Evolutionary conservation across 192 early-diverging fungal species (phyloP).

Genomic region (Coemansia sp.): DNA sequence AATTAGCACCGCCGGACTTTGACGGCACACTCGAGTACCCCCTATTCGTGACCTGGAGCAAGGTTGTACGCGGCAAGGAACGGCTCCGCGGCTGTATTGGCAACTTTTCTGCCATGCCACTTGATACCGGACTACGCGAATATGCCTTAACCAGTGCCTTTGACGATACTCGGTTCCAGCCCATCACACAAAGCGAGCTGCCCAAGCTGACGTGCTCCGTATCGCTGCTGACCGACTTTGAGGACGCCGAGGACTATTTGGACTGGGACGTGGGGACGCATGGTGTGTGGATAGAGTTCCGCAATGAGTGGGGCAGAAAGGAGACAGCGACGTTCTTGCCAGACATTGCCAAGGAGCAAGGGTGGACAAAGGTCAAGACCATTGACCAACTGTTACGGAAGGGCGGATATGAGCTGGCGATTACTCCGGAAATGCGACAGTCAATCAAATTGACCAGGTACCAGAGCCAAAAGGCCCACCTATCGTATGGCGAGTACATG

Average conservation of each 20-base stretch:
- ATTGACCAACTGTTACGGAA: slow-evolving; percentile 89
- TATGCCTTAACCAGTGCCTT: slow-evolving; percentile 87
- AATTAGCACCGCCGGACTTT: slow-evolving; percentile 5
- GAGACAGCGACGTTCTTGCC: slow-evolving; percentile 89
- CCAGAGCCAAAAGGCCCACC: slow-evolving; percentile 70
- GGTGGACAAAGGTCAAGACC: slow-evolving; percentile 85
- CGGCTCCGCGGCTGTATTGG: slow-evolving; percentile 92
- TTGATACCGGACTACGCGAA: slow-evolving; percentile 72
- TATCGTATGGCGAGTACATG: slow-evolving; percentile 72
- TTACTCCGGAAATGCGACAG: slow-evolving; percentile 63
- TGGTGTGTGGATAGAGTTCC: slow-evolving; percentile 94
- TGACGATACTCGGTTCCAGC: slow-evolving; percentile 81
- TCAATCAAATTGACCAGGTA: slow-evolving; percentile 82
- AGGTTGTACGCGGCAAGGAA: slow-evolving; percentile 13
- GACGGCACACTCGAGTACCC: slow-evolving; percentile 58
- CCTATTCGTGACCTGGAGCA: slow-evolving; percentile 53
- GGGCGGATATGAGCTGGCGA: slow-evolving; percentile 70
- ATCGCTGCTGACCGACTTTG: slow-evolving; percentile 90
- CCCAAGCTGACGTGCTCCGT: slow-evolving; percentile 72
- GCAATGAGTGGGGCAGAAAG: slow-evolving; percentile 38
- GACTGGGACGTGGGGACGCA: slow-evolving; percentile 94
- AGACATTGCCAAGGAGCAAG: slow-evolving; percentile 86
- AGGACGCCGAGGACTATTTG: slow-evolving; percentile 66
- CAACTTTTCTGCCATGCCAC: slow-evolving; percentile 74
- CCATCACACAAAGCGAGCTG: slow-evolving; percentile 73